Evolutionary conservation across 495 filamentous ascomycete species (phyloP).

Genomic region (Amorphotheca resinae): DNA sequence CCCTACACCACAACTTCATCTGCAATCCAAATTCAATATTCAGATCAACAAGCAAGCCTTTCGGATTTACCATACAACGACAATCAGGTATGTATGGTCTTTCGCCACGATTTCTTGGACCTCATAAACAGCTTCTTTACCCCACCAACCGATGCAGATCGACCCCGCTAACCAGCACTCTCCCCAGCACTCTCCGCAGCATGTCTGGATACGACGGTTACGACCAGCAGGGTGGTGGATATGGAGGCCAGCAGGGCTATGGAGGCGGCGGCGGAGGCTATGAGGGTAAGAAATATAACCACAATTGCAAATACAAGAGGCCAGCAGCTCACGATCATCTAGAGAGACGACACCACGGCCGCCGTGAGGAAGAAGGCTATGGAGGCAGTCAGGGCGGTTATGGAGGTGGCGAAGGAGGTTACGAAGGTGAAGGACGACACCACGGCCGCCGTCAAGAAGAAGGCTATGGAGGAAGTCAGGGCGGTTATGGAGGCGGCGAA

Average conservation of each 20-base stretch:
- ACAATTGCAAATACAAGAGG: too few species aligned
- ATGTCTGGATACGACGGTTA: constrained; percentile 3
- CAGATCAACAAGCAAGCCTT: too few species aligned
- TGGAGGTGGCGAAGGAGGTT: neutral
- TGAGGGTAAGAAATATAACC: constrained; percentile 2
- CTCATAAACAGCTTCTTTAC: too few species aligned
- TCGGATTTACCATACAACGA: too few species aligned
- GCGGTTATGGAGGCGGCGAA: neutral
- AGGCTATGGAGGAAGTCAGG: constrained; percentile 1
- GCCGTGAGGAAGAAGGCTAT: constrained; percentile 2
- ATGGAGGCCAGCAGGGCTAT: neutral
- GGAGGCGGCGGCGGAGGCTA: neutral
- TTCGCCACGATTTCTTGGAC: too few species aligned
- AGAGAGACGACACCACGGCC: neutral
- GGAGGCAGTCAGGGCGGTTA: constrained; percentile 1
- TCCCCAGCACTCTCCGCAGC: neutral
- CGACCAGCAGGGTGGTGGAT: constrained; percentile 1
- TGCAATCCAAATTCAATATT: too few species aligned
- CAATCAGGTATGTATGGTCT: too few species aligned
- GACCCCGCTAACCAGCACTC: constrained; percentile 2
- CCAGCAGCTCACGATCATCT: too few species aligned
- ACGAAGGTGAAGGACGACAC: neutral
- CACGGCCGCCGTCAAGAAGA: neutral
- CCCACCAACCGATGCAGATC: too few species aligned
- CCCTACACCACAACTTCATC: too few species aligned